Evolutionary conservation across 148 eudicot species (phyloP).

Genomic region (Euryodendron excelsum): DNA sequence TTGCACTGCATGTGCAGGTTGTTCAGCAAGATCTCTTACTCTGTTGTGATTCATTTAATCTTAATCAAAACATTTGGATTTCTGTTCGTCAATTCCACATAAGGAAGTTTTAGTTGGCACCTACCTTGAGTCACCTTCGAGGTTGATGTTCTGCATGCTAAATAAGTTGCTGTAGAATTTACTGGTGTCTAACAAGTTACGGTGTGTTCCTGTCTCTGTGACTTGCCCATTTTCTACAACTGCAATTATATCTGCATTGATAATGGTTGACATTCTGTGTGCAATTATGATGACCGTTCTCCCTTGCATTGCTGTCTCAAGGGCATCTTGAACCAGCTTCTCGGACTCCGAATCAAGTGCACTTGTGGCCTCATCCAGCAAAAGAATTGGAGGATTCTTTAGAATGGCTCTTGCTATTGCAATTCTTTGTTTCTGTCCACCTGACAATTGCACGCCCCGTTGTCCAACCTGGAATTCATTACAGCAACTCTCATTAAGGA

Average conservation of each 20-base stretch:
- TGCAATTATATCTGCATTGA: slow-evolving; percentile 48
- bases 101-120: slow-evolving; percentile 8
- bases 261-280: slow-evolving; percentile 48
- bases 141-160: slow-evolving; percentile 42
- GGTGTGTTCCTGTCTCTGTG: slow-evolving; percentile 41
- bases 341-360: slow-evolving; percentile 58
- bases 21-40: slow-evolving; percentile 20
- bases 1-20: slow-evolving; percentile 11
- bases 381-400: too few relatives aligned
- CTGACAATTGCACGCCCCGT: slow-evolving; percentile 50
- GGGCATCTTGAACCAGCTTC: slow-evolving; percentile 51
- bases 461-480: slow-evolving; percentile 41
- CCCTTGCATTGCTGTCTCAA: slow-evolving; percentile 53
- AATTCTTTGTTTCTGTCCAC: too few relatives aligned
- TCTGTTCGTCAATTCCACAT: background rate
- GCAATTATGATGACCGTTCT: slow-evolving; percentile 52
- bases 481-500: too few relatives aligned
- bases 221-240: slow-evolving; percentile 48
- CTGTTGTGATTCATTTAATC: slow-evolving; percentile 16
- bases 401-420: too few relatives aligned
- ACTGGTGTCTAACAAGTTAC: slow-evolving; percentile 30
- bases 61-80: background rate
- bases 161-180: slow-evolving; percentile 40
- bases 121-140: slow-evolving; percentile 34
- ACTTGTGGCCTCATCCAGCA: too few relatives aligned